A percentile compares a stretch with the other conserved stretches of the same genome.
Conservation (phyloP, 352 stramenopile species). For the Pythium myriotylum region DNA sequence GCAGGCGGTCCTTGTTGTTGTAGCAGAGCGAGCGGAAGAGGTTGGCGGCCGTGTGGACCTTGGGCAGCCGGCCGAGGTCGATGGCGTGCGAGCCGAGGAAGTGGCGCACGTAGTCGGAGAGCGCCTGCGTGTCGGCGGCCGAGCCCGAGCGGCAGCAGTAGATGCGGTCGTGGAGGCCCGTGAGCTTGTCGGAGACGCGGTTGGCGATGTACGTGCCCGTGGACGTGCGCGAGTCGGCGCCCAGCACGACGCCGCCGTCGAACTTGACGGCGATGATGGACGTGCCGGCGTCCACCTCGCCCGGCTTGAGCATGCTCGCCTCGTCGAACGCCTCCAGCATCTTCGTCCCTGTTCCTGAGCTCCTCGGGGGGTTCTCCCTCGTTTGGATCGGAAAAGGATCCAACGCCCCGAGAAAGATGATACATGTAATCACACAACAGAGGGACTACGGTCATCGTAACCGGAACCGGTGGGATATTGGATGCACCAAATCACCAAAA, state of each 20-base stretch:
- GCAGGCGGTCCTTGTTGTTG: slow-evolving; percentile 97
- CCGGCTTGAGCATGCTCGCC: slow-evolving; percentile 74
- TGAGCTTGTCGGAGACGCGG: slow-evolving; percentile 98
- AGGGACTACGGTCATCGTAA: background rate
- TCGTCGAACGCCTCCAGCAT: slow-evolving; percentile 60
- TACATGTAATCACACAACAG: slow-evolving; percentile 1
- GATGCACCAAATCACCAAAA: background rate
- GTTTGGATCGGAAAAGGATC: slow-evolving; percentile 12
- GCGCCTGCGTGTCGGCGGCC: slow-evolving; percentile 97
- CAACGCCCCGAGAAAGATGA: background rate
- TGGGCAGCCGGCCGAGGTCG: slow-evolving; percentile 90
- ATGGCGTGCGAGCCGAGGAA: slow-evolving; percentile 77
- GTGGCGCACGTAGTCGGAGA: slow-evolving; percentile 83
- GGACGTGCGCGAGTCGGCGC: slow-evolving; percentile 94
- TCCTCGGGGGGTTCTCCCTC: slow-evolving; percentile 2
- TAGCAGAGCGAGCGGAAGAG: slow-evolving; percentile 97
- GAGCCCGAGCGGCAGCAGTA: slow-evolving; percentile 97
- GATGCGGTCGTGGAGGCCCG: slow-evolving; percentile 95
- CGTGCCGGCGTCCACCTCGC: slow-evolving; percentile 95
- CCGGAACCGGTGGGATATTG: background rate
- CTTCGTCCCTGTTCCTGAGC: background rate
- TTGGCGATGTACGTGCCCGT: slow-evolving; percentile 98
- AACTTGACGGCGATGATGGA: slow-evolving; percentile 99
- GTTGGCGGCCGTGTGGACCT: slow-evolving; percentile 97
- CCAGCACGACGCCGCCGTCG: slow-evolving; percentile 96